phyloP scores from a whole-genome alignment of 1,284 basidiomycete species.

The Polyporus tsugae region DNA sequence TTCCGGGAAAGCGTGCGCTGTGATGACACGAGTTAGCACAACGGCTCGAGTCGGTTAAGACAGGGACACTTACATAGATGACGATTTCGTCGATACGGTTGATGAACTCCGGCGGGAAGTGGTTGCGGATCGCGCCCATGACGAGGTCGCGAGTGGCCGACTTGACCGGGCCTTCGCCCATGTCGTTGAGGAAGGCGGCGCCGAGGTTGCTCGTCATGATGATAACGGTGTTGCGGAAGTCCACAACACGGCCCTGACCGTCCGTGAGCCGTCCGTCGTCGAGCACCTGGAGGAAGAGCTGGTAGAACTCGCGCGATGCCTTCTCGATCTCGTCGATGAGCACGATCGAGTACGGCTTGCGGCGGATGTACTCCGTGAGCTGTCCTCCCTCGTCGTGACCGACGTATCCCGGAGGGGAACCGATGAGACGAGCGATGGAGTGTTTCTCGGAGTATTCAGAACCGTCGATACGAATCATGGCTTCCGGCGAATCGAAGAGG shows the following conservation, averaged over 20 bases:
- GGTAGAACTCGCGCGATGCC: slow-evolving; percentile 89
- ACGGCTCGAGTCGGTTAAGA: slow-evolving; percentile 8
- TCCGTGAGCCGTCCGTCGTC: slow-evolving; percentile 97
- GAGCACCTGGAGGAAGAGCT: slow-evolving; percentile 92
- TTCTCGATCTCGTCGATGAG: slow-evolving; percentile 92
- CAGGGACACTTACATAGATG: slow-evolving; percentile 76
- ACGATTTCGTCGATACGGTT: slow-evolving; percentile 92
- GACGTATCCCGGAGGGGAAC: slow-evolving; percentile 91
- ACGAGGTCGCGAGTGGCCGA: slow-evolving; percentile 73
- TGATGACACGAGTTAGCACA: slow-evolving; percentile 37
- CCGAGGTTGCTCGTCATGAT: slow-evolving; percentile 96
- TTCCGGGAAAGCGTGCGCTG: slow-evolving; percentile 81
- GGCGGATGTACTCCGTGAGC: slow-evolving; percentile 90
- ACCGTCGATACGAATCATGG: slow-evolving; percentile 92
- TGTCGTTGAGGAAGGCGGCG: slow-evolving; percentile 79
- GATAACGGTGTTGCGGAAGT: slow-evolving; percentile 90
- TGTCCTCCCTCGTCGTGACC: slow-evolving; percentile 93
- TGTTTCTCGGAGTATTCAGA: slow-evolving; percentile 96
- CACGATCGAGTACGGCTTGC: slow-evolving; percentile 86
- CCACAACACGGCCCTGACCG: slow-evolving; percentile 80
- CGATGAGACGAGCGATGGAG: slow-evolving; percentile 89
- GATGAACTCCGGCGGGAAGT: slow-evolving; percentile 94
- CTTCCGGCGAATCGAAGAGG: slow-evolving; percentile 89
- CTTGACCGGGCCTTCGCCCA: slow-evolving; percentile 78
- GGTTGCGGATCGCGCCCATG: slow-evolving; percentile 78